Evolutionary conservation across 139 green algal genomes (phyloP), one percentile per base, ranked within the genome.

Genomic region (Trebouxia sp.): DNA sequence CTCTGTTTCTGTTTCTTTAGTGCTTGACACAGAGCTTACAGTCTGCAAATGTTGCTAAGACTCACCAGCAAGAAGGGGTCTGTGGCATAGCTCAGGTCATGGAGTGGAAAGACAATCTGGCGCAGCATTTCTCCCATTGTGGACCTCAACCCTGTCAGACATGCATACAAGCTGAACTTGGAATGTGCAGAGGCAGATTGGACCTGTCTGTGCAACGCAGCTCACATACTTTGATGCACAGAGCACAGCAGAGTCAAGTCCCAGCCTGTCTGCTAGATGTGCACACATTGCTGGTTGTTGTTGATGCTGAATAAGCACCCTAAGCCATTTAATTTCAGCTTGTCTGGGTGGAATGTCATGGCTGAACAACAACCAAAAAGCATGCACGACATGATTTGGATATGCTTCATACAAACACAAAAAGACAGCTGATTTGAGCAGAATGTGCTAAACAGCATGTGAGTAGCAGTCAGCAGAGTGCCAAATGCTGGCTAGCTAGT

Each of bases 91-190:
- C 35, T 15, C 0, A 15, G 35, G 30, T 35, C 32, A 12, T 72
- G 32, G 14, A 72, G 35, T 32, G 62, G 62, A 15, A 35, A 12
- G 11, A 72, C 62, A 45, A 72, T 72, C 28, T 72, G 62, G 11
- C 62, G 62, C 62, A 72, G 35, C 62, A 72, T 72, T 14, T 72
- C 28, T 30, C 62, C 62, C 62, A 72, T 72, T 5, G 62, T 72
- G 35, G 62, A 72, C 62, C 62, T 43, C 62, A 72, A 45, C 3
- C 62, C 62, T 72, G 62, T 72, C 32, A 32, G 58, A 10, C 58
- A 69, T 30, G 43, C 11, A 72, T 9, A 43, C 4, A 72, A 6
- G 32, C 12, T 30, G n/a, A 35, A 43, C 62, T n/a, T 20, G 45
- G 45, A 12, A 12, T 20, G 45, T 51, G 10, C 9, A 51, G 10